A percentile compares a stretch with the other conserved stretches of the same genome.
Conservation (phyloP, 1,284 basidiomycete genomes). For the Tremellales sp. region DNA sequence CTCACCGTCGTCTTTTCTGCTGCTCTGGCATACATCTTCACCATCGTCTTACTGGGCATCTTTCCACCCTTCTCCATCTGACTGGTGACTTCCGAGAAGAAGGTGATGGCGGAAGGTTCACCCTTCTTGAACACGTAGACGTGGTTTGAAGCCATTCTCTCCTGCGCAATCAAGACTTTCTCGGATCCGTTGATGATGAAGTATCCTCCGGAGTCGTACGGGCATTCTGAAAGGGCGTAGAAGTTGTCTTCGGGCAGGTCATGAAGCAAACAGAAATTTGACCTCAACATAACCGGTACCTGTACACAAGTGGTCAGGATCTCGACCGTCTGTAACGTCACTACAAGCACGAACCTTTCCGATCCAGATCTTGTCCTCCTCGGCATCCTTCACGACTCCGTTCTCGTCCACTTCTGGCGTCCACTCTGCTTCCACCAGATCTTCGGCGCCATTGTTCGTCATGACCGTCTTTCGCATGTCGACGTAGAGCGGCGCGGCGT, state of each 20-base stretch:
- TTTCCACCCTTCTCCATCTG: slow-evolving; percentile 98
- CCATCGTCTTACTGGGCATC: slow-evolving; percentile 96
- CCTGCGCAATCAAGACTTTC: slow-evolving; percentile 98
- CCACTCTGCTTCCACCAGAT: slow-evolving; percentile 76
- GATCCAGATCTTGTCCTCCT: slow-evolving; percentile 86
- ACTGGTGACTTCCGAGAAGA: slow-evolving; percentile 94
- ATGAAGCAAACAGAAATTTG: slow-evolving; percentile 89
- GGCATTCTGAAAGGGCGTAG: slow-evolving; percentile 92
- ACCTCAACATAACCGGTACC: slow-evolving; percentile 98
- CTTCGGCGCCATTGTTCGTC: slow-evolving; percentile 64
- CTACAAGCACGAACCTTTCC: slow-evolving; percentile 72
- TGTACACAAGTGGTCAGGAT: slow-evolving; percentile 38
- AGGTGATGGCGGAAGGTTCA: slow-evolving; percentile 92
- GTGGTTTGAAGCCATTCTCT: slow-evolving; percentile 99
- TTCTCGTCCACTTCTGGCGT: slow-evolving; percentile 59
- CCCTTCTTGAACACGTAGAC: slow-evolving; percentile 99
- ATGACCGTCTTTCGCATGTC: slow-evolving; percentile 89
- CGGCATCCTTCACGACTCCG: slow-evolving; percentile 60
- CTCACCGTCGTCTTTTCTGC: slow-evolving; percentile 25
- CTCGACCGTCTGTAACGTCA: not conserved
- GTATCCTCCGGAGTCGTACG: slow-evolving; percentile 95
- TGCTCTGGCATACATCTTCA: slow-evolving; percentile 90
- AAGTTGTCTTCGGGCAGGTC: slow-evolving; percentile 73
- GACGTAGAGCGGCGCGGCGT: slow-evolving; percentile 93
- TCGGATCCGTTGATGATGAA: slow-evolving; percentile 99